Evolutionary conservation across 2,329 filamentous ascomycete genomes (phyloP).

Genomic region (Botrytis hyacinthi): DNA sequence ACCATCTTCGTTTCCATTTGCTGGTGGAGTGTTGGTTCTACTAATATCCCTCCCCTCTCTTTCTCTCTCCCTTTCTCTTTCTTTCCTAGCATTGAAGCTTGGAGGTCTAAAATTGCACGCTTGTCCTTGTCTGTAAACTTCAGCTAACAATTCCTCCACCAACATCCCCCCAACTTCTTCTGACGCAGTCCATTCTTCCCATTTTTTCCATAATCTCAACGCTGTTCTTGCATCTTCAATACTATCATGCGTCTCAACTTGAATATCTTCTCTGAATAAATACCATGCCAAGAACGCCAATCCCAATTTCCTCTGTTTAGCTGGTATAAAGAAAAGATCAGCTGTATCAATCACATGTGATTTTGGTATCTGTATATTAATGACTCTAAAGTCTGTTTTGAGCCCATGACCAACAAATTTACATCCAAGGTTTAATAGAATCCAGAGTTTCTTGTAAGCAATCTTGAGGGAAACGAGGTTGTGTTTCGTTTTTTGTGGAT

Average conservation of each 20-base stretch:
- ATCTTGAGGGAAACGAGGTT: slow-evolving; percentile 84
- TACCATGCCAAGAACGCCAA: slow-evolving; percentile 90
- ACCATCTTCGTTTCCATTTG: slow-evolving; percentile 1
- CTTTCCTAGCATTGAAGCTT: slow-evolving; percentile 39
- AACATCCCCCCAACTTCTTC: slow-evolving; percentile 71
- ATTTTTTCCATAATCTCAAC: slow-evolving; percentile 83
- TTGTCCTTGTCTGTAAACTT: slow-evolving; percentile 71
- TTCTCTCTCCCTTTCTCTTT: slow-evolving; percentile 44
- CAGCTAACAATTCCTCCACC: slow-evolving; percentile 77
- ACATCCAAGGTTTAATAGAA: slow-evolving; percentile 90
- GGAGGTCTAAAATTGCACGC: slow-evolving; percentile 59
- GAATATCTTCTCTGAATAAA: slow-evolving; percentile 89
- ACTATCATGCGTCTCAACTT: slow-evolving; percentile 87
- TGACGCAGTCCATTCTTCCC: slow-evolving; percentile 64
- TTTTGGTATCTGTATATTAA: slow-evolving; percentile 94
- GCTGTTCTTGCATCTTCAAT: slow-evolving; percentile 95
- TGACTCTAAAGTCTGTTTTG: slow-evolving; percentile 93
- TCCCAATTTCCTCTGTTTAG: slow-evolving; percentile 80
- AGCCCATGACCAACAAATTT: slow-evolving; percentile 92
- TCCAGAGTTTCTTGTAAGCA: slow-evolving; percentile 97
- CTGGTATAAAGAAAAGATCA: slow-evolving; percentile 81
- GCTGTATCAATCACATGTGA: slow-evolving; percentile 92
- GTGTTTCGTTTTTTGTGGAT: slow-evolving; percentile 73
- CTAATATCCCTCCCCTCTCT: slow-evolving; percentile 47
- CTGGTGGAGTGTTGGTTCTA: slow-evolving; percentile 55